Base-by-base conservation (phyloP, 495 filamentous ascomycete species). In the Penicillium herquei region DNA sequence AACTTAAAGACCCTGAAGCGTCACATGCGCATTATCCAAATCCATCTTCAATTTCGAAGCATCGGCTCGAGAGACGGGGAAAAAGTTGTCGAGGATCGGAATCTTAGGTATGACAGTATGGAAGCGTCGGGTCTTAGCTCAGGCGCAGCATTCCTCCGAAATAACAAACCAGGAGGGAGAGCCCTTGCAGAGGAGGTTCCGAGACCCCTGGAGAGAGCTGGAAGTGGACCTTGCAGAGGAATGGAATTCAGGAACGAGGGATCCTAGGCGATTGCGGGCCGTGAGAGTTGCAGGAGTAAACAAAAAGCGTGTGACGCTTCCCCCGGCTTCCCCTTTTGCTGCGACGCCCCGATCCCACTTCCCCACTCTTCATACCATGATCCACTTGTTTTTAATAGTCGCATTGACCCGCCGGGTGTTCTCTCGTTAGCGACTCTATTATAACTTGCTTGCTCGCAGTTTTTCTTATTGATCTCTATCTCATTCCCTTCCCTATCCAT, bases 321-420 rank as follows among this genome's bases (percentile, higher is more conserved):
- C 11, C 41, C 49, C 33, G 45, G 39, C 52, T 62, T 57, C 64
- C 64, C 47, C 51, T 51, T 64, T 51, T 8, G 57, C 30, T 30
- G 31, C 37, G 10, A 47, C 21, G 33, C 26, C 35, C 49, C 43
- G 6, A 56, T 39, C 43, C 26, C 42, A 37, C 37, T 52, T 49
- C 39, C 39, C 54, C 49, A 40, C 30, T 35, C 45, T 34, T n/a
- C 35, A 56, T 51, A 26, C 50, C 42, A 42, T 32, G 33, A 46
- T 51, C 10, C 7, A 17, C 48, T 18, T 48, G 14, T 26, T 40
- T 54, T 54, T 61, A 52, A 59, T 42, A 55, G 54, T 63, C 56
- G 59, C 54, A 35, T 60, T 57, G 45, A 49, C 59, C 62, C 54
- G 31, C 47, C 50, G 47, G 59, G 58, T 51, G 37, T 18, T 43